Base-by-base conservation (phyloP, 495 filamentous ascomycete species). In the Talaromyces adpressus region DNA sequence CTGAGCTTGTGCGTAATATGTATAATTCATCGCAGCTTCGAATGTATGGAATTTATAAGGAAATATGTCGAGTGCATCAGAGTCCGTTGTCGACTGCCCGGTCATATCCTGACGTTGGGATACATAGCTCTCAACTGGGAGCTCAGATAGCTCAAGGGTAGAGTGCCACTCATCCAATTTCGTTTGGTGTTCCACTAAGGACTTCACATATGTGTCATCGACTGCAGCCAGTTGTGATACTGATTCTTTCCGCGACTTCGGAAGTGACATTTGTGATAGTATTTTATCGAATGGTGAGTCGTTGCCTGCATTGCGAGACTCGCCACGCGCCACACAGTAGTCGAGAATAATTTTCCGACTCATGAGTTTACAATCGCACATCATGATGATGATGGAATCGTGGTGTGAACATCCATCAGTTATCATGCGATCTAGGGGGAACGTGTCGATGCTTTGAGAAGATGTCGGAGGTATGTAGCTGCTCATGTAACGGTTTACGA, bases 41-140 rank as follows among this genome's bases (percentile, higher is more conserved):
- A 59, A 59, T 9, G 29, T 18, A 22, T 59, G 57, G 14, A 59
- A 59, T 59, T 59, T 59, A 11, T 36, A 36, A 36, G 57, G 57
- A 36, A 59, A 8, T 59, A 59, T 59, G 30, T 59, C 57, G 36
- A 59, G 27, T 20, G 32, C 20, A 39, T 59, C 30, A 34, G 18
- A 18, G 27, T 59, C 30, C 3, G 29, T 18, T 34, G 57, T 36
- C 36, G 27, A 39, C 57, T 59, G 29, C 11, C 29, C 18, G 57
- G 18, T 29, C 20, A 41, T 1, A 34, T 59, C 30, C 57, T 22
- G 29, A 34, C 29, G 32, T 11, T 59, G 57, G 16, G 57, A 59
- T 59, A 22, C 30, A 29, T 59, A 59, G 57, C 57, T 59, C n/a
- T 59, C 57, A 36, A 59, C 22, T n/a, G 57, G 57, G 57, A 59